These are phyloP conservation scores for Collybiopsis luxurians DNA, from an alignment of 768 basidiomycete species.

Conservation along the genomic window DNA sequence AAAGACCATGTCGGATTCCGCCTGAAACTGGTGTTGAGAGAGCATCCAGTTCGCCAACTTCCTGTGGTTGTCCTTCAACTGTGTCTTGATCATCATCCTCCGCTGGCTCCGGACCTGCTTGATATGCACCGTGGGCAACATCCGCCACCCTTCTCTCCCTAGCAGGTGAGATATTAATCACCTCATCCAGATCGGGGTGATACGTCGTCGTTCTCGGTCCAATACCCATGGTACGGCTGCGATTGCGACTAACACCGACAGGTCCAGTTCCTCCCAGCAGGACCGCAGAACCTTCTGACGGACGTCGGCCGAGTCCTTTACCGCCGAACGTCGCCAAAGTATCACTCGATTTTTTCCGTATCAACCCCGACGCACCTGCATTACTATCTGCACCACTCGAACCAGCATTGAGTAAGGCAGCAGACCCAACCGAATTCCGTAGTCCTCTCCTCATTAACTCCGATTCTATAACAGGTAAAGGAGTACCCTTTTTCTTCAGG, in stretches of 20 bases:
- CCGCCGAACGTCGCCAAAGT: not conserved
- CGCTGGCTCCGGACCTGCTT: no score
- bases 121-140: not conserved
- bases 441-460: conserved; percentile 3
- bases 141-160: not conserved
- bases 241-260: not conserved
- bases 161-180: not conserved
- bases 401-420: no score
- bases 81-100: not conserved
- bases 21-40: not conserved
- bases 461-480: not conserved
- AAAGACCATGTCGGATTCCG: not conserved
- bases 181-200: not conserved
- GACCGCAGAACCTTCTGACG: not conserved
- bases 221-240: not conserved
- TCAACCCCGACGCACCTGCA: not conserved
- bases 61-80: not conserved
- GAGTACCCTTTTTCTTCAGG: not conserved
- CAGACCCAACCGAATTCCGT: not conserved
- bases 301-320: not conserved
- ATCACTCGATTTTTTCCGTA: not conserved
- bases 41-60: not conserved
- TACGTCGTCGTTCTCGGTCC: not conserved
- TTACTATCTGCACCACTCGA: no score
- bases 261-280: conserved; percentile 1